phyloP scores from a whole-genome alignment of 169 alveolate species.

The Theileria orientalis region DNA sequence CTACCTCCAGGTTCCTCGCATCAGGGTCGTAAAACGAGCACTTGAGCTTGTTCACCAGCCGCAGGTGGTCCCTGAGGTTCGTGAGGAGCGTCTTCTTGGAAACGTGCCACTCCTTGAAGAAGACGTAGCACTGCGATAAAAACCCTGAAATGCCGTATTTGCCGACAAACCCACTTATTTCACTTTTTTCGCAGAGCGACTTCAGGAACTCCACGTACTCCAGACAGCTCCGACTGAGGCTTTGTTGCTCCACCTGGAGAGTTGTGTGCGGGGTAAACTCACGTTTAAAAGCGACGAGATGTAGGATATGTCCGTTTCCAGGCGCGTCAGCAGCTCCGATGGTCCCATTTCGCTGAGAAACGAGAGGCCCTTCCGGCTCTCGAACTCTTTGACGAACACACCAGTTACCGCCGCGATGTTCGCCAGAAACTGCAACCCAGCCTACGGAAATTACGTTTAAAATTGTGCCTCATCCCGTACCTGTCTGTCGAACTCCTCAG shows the following conservation, averaged over 20 bases:
- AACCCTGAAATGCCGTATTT: conserved; percentile 11
- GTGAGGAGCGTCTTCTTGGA: conserved; percentile 34
- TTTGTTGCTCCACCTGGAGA: conserved; percentile 29
- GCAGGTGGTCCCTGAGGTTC: conserved; percentile 34
- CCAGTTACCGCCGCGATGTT: conserved; percentile 49
- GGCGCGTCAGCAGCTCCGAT: conserved; percentile 42
- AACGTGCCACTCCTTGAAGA: conserved; percentile 64
- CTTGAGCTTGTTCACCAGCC: conserved; percentile 39
- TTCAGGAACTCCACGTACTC: conserved; percentile 40
- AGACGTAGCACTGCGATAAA: conserved; percentile 27
- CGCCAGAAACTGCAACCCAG: conserved; percentile 37
- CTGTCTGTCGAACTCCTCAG: conserved; percentile 55
- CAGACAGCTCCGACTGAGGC: conserved; percentile 13
- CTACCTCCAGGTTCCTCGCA: conserved; percentile 55
- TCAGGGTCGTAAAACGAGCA: conserved; percentile 48
- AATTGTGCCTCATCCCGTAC: conserved; percentile 1
- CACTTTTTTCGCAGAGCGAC: conserved; percentile 17
- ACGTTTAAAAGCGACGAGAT: conserved; percentile 37
- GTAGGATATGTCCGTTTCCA: conserved; percentile 39
- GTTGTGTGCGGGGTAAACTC: not conserved
- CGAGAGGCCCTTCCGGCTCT: conserved; percentile 2
- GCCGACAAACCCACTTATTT: conserved; percentile 19
- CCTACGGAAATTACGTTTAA: conserved; percentile 16
- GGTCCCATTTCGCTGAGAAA: conserved; percentile 55
- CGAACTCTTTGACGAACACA: conserved; percentile 31